These are phyloP conservation scores for Salvia sclarea DNA, from an alignment of 305 asterid genomes.

Conservation along the genomic window DNA sequence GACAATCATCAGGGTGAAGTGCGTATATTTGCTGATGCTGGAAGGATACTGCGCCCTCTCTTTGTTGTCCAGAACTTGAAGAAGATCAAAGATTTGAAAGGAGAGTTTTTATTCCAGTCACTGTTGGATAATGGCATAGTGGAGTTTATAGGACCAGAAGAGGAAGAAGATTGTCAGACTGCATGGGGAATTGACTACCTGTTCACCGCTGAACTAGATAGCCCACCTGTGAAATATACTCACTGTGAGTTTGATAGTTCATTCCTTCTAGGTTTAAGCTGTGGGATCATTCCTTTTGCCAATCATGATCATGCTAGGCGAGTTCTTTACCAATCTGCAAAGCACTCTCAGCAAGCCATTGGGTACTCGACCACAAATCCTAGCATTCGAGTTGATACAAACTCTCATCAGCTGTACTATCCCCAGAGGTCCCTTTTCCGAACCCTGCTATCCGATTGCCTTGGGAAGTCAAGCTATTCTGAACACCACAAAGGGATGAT, in stretches of 20 bases:
- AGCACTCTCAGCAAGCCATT: conserved; percentile 95
- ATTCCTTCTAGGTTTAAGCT: conserved; percentile 76
- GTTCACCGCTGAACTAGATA: conserved; percentile 53
- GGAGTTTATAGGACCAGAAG: conserved; percentile 90
- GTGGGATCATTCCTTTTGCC: conserved; percentile 87
- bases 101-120: conserved; percentile 56
- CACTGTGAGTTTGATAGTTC: conserved; percentile 92
- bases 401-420: conserved; percentile 72
- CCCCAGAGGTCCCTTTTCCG: conserved; percentile 87
- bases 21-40: conserved; percentile 84
- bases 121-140: conserved; percentile 68
- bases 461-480: conserved; percentile 59
- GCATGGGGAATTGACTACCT: conserved; percentile 85
- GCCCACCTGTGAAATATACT: conserved; percentile 64
- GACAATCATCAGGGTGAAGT: conserved; percentile 73
- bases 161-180: conserved; percentile 83
- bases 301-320: conserved; percentile 91
- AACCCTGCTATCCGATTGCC: conserved; percentile 76
- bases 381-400: conserved; percentile 67
- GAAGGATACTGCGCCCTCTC: conserved; percentile 95
- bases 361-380: conserved; percentile 78
- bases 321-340: conserved; percentile 91
- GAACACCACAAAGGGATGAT: conserved; percentile 61
- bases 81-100: conserved; percentile 59
- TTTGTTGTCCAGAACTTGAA: conserved; percentile 69